Base-by-base conservation (phyloP, 192 early-diverging fungal species). In the Umbelopsis vinacea region DNA sequence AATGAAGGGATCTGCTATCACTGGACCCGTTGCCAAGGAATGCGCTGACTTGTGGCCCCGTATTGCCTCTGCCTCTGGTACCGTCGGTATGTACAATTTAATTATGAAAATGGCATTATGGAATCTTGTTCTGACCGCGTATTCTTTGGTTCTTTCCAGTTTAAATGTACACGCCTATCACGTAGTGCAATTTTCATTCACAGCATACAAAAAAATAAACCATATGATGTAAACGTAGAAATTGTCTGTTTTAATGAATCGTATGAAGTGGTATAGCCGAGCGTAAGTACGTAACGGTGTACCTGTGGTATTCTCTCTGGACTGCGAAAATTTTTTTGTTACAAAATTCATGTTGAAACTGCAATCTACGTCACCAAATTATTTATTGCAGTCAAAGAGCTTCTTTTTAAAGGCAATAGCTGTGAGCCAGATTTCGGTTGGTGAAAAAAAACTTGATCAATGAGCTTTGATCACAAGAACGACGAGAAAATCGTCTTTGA, bases 21-120 rank as follows among this genome's bases (percentile, higher is more conserved):
- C 97, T 75, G 98, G 98, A 57, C 98, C 98, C 79, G 96, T 99
- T 79, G 98, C 92, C 75, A 99, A 99, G 92, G 98, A 99, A 89
- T 98, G 98, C 86, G 96, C 96, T 74, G 98, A 99, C 84, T 88
- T 99, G 83, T 99, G 98, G 98, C 96, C 98, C 76, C 97, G 97
- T 94, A 98, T 99, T 86, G 96, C 97, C 71, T 96, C 94, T 72
- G 86, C 83, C 78, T 87, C 91, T 66, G 93, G 91, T 82, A 94
- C 93, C 76, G 92, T 94, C 38, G 82, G 89, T 89, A 71, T 47
- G 66, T 76, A 54, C 11, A 43, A 43, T 63, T 63, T 63, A 6
- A 4, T 6, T 24, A 60, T 35, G 14, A 37, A 33, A 14, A 24
- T 4, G 53, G 29, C 8, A 15, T 19, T 19, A 37, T 17, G 33